Conservation (phyloP, 352 stramenopile species). For the Phytophthora foliorum region DNA sequence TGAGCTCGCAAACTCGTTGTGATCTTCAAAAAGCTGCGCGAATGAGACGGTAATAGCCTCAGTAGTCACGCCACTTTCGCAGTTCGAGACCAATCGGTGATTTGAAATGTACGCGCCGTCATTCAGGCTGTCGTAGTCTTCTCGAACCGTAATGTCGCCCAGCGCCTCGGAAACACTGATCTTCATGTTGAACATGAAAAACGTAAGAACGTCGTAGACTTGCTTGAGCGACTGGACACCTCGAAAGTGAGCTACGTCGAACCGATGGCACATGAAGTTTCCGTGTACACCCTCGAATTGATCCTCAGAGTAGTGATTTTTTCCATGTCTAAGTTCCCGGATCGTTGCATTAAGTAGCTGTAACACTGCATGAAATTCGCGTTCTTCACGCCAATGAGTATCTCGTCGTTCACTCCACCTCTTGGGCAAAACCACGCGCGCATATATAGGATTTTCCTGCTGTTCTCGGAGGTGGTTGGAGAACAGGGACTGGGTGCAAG, state of each 20-base stretch:
- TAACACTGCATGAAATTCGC: conserved; percentile 27
- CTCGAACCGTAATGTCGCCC: conserved; percentile 50
- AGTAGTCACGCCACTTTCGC: conserved; percentile 26
- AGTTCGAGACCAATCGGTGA: conserved; percentile 54
- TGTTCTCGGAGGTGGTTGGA: neutral
- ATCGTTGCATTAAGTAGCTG: conserved; percentile 41
- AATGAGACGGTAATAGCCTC: conserved; percentile 23
- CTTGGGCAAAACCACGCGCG: conserved; percentile 17
- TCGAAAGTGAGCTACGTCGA: conserved; percentile 38
- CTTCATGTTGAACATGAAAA: conserved; percentile 55
- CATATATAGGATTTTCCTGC: conserved; percentile 21
- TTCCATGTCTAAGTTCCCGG: conserved; percentile 32
- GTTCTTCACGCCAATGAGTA: conserved; percentile 31
- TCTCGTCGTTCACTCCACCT: conserved; percentile 34
- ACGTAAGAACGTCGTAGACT: conserved; percentile 45
- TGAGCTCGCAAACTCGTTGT: conserved; percentile 20
- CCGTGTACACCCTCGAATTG: conserved; percentile 43
- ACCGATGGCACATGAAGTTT: conserved; percentile 44
- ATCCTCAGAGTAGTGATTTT: conserved; percentile 46
- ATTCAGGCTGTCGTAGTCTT: conserved; percentile 54
- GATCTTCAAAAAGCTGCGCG: neutral
- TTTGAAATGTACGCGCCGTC: conserved; percentile 46
- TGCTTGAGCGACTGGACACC: conserved; percentile 34
- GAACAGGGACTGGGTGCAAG: conserved; percentile 20
- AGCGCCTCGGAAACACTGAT: conserved; percentile 56